Percentiles rank a stretch among this genome's conserved stretches.
Evolutionary conservation across 352 stramenopile species (phyloP).

Genomic region (Stephanocyclus meneghinianus): DNA sequence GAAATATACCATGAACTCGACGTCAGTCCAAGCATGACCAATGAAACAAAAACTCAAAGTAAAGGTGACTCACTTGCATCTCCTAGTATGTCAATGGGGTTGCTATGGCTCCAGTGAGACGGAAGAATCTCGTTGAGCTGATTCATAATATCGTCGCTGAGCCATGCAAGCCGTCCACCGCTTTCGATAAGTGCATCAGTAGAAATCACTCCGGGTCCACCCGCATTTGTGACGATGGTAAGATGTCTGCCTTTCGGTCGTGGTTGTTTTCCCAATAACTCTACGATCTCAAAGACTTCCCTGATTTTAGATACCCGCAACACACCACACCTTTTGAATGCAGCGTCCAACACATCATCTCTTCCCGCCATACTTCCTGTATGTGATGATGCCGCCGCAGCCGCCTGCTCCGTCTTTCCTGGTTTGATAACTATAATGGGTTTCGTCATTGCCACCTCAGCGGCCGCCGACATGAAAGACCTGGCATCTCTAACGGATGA

Average conservation of each 20-base stretch:
- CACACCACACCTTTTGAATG: constrained; percentile 56
- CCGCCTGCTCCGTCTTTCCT: constrained; percentile 47
- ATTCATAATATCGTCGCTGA: constrained; percentile 55
- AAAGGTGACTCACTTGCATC: constrained; percentile 39
- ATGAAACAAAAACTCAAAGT: background rate
- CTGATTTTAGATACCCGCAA: constrained; percentile 63
- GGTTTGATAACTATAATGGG: constrained; percentile 68
- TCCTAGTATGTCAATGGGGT: constrained; percentile 65
- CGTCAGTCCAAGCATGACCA: too few species aligned
- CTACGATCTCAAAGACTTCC: constrained; percentile 61
- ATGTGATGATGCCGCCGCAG: constrained; percentile 54
- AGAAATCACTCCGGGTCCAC: constrained; percentile 40
- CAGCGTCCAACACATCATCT: constrained; percentile 56
- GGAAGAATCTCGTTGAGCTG: constrained; percentile 53
- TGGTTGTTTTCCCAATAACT: constrained; percentile 57
- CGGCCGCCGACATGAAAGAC: constrained; percentile 59
- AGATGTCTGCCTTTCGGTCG: constrained; percentile 42
- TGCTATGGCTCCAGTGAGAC: constrained; percentile 51
- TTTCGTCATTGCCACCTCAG: constrained; percentile 58
- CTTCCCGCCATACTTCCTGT: constrained; percentile 53
- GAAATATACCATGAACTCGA: background rate
- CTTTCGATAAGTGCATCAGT: constrained; percentile 58
- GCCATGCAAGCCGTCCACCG: constrained; percentile 48
- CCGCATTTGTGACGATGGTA: constrained; percentile 65
- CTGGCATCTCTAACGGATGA: constrained; percentile 28